phyloP scores from a whole-genome alignment of 805 yeast genomes.

The Ogataea parapolymorpha region DNA sequence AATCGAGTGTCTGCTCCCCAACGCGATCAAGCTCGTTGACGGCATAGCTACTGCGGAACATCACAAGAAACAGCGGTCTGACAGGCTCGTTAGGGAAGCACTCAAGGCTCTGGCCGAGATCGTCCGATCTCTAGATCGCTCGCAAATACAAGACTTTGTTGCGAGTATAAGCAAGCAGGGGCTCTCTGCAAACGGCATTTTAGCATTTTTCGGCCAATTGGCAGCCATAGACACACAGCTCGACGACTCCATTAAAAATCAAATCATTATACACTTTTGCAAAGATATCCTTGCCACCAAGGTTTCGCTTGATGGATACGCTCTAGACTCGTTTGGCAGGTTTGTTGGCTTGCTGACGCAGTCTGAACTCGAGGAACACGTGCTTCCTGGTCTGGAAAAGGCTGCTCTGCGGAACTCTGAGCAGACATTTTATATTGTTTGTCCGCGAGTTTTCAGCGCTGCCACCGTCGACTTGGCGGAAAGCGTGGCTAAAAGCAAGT shows the following conservation, averaged over 20 bases:
- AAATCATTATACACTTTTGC: slow-evolving; percentile 30
- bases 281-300: slow-evolving; percentile 38
- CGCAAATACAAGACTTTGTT: background rate
- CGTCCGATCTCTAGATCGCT: background rate
- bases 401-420: slow-evolving; percentile 79
- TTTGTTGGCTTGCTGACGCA: background rate
- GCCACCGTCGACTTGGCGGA: slow-evolving; percentile 41
- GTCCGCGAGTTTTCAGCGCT: slow-evolving; percentile 47
- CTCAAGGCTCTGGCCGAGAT: slow-evolving; percentile 1
- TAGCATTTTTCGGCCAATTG: slow-evolving; percentile 7
- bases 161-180: background rate
- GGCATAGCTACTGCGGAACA: slow-evolving; percentile 22
- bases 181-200: background rate
- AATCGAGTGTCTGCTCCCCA: slow-evolving; percentile 23
- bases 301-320: slow-evolving; percentile 13
- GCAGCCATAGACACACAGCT: background rate
- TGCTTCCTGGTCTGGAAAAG: slow-evolving; percentile 61
- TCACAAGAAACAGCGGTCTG: background rate
- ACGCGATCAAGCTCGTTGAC: slow-evolving; percentile 39
- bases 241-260: background rate
- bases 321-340: slow-evolving; percentile 20
- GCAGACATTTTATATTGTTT: slow-evolving; percentile 50
- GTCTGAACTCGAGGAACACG: slow-evolving; percentile 10
- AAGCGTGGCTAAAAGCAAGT: slow-evolving; percentile 37
- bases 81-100: slow-evolving; percentile 1